Base-by-base conservation (phyloP, 2,329 filamentous ascomycete species). In the Aulographum hederae region DNA sequence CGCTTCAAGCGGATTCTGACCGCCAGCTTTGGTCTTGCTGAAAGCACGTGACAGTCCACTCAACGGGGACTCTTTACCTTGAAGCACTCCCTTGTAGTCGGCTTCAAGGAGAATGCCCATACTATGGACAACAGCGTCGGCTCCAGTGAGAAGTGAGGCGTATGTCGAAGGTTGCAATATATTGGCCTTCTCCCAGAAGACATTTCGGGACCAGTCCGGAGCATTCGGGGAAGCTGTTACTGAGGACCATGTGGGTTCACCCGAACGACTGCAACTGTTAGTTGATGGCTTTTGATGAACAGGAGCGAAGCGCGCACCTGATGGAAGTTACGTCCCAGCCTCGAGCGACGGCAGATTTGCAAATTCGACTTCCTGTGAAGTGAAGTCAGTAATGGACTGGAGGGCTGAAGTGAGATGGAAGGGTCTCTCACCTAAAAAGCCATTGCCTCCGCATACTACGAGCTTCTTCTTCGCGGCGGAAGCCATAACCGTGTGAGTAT, bases 21-120 rank as follows among this genome's bases (percentile, higher is more conserved):
- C 69, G 34, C 71, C 46, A 57, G 53, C 43, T 41, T 75, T 76
- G 2, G 67, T 64, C 1, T 69, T 51, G 32, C 73, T 72, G 51
- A 95, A 92, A 17, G 82, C 81, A 44, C 77, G 74, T 38, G 70
- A 69, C 11, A 98, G 60, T 2, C 82, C 86, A 5, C 71, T 56
- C 32, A 92, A 56, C n/a, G 82, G 73, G 1, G 79, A 82, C 46
- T 93, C 85, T 37, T 69, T 73, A 31, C 89, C 89, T 14, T 73
- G 76, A 17, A 98, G 51, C 12, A 93, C 76, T 42, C 78, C 79
- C 57, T 98, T 98, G 69, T 98, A 98, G 61, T 98, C 89, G 31
- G 85, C 84, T 60, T 98, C 89, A 6, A 98, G 69, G 13, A 98
- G 66, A 44, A 98, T 94, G 6, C 89, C 89, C 77, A 95, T 85